Base-by-base conservation (phyloP, 768 basidiomycete species). In the Dioszegia aurantiaca region DNA sequence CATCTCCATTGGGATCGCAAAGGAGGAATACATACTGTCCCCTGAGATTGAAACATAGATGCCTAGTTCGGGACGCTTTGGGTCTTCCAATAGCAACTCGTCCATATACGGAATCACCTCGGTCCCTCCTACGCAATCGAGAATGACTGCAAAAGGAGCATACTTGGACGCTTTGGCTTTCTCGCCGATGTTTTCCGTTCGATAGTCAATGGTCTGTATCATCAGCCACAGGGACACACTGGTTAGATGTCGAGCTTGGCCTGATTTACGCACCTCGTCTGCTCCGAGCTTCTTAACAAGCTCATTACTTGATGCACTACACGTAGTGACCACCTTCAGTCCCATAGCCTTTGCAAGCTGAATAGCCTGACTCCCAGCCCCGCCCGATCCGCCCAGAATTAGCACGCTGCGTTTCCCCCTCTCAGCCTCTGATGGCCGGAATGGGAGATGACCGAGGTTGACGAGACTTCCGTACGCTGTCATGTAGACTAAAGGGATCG, bases 11-110 rank as follows among this genome's bases (percentile, higher is more conserved):
- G 47, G 27, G 24, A 2, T 9, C 10, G 31, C 24, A 5, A 12
- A 17, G 23, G 43, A 26, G 5, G 17, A 11, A 36, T 17, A 64
- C 65, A 11, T 48, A 70, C 68, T 62, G 55, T 67, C 69, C 27
- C 69, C 65, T 6, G 65, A 61, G 30, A 70, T 64, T 17, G 65
- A 67, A 27, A 70, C 46, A 58, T 67, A 70, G 23, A 63, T 55
- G 5, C 69, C 69, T 1, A 64, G 49, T 10, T 63, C 36, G 2
- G 63, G 66, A 23, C 51, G 53, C 19, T 55, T 48, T 4, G 55
- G 51, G 43, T 93, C 90, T 63, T 90, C 87, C 19, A 81, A 80
- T 12, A 93, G 80, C 23, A 93, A 78, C 58, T 89, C 85, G 21
- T 80, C 80, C 39, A 93, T 80, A 69, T 90, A 87, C 5, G 87